Conservation (phyloP, 495 filamentous ascomycete genomes). For the Xylaria grammica region DNA sequence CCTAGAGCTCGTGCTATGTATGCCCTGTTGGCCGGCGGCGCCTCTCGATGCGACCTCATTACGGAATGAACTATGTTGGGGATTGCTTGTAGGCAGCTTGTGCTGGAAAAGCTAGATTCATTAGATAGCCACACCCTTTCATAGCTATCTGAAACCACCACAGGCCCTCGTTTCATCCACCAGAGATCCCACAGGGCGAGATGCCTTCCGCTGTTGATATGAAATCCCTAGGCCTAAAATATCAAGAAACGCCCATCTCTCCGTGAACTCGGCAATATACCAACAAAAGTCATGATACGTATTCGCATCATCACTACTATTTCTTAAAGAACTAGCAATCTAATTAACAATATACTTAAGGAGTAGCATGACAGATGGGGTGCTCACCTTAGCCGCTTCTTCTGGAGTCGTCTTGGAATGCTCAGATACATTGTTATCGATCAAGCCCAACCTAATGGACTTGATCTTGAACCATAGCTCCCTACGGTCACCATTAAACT, state of each 20-base stretch:
- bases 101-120: too few species aligned
- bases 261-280: neutral
- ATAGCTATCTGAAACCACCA: neutral
- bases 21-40: too few species aligned
- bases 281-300: too few species aligned
- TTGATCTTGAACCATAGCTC: slow-evolving; percentile 84
- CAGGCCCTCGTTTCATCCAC: too few species aligned
- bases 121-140: neutral
- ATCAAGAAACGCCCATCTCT: neutral
- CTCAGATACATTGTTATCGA: slow-evolving; percentile 66
- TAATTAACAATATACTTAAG: slow-evolving; percentile 20
- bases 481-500: slow-evolving; percentile 79
- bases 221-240: too few species aligned
- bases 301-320: slow-evolving; percentile 17
- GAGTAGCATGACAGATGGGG: neutral
- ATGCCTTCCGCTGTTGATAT: too few species aligned
- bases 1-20: too few species aligned
- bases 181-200: too few species aligned
- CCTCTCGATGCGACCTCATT: too few species aligned
- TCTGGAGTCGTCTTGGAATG: slow-evolving; percentile 67
- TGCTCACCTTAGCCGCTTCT: slow-evolving; percentile 66
- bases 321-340: slow-evolving; percentile 32
- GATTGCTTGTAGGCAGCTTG: neutral
- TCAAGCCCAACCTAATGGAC: slow-evolving; percentile 70
- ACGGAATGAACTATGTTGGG: neutral